These are phyloP conservation scores for baker's yeast (Saccharomyces cerevisiae) DNA, from an alignment of 805 yeast species.

Conservation along the genomic window DNA sequence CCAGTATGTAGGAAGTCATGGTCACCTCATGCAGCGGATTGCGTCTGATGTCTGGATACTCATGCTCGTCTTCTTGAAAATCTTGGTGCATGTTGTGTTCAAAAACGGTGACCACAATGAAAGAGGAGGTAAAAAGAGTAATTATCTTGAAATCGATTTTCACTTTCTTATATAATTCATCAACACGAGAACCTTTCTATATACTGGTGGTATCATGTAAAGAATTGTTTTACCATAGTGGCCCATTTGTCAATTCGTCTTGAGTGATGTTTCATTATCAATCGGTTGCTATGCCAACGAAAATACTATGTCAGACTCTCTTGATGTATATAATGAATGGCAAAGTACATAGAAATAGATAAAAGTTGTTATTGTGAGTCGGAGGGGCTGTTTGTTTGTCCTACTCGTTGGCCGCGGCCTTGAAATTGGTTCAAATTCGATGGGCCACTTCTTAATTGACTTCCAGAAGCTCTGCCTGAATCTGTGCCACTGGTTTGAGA, in stretches of 20 bases:
- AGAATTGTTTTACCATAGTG: neutral
- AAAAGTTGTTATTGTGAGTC: neutral
- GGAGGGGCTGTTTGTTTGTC: neutral
- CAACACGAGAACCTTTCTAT: neutral
- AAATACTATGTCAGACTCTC: neutral
- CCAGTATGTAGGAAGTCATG: constrained; percentile 38
- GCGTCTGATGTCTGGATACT: constrained; percentile 29
- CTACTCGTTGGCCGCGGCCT: neutral
- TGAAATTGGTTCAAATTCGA: neutral
- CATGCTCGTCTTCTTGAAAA: constrained; percentile 6
- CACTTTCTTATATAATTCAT: neutral
- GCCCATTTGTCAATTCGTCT: neutral
- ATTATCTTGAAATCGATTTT: neutral
- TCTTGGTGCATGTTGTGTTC: constrained; percentile 1
- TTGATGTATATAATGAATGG: neutral
- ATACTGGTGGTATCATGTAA: neutral
- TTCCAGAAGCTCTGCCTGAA: constrained; percentile 3
- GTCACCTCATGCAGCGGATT: constrained; percentile 40
- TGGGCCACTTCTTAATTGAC: neutral
- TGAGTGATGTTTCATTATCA: neutral
- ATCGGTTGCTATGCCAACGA: neutral
- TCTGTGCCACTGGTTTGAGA: constrained; percentile 2
- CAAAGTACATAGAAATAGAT: neutral
- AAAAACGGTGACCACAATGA: neutral
- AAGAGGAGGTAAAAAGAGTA: neutral